Conservation (phyloP, 139 green algal species). For the Auxenochlorella pyrenoidosa region DNA sequence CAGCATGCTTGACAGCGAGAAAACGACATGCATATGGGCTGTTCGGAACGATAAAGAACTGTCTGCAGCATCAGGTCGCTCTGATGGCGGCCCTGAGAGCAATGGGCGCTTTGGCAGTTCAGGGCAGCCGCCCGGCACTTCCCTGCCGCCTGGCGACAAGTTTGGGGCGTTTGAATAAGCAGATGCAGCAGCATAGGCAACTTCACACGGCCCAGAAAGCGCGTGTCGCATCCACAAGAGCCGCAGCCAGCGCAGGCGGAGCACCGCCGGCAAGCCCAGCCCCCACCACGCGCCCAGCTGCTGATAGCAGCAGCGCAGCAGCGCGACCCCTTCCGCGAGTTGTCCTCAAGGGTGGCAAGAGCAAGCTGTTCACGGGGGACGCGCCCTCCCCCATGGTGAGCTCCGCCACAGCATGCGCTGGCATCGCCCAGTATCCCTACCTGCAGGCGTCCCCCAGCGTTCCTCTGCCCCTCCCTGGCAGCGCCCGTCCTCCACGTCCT, state of each 20-base stretch:
- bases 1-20: not conserved
- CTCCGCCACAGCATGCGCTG: no score
- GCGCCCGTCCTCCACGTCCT: not conserved
- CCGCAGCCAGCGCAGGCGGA: not conserved
- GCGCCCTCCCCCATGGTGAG: slow-evolving; percentile 8
- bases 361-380: slow-evolving; percentile 63
- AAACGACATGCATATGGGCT: not conserved
- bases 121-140: not conserved
- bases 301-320: not conserved
- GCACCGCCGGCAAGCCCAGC: no score
- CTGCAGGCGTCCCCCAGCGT: not conserved
- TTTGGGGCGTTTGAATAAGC: not conserved
- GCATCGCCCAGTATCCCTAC: no score
- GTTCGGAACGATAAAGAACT: not conserved
- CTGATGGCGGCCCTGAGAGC: not conserved
- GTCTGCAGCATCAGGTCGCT: not conserved
- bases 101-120: not conserved
- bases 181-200: not conserved
- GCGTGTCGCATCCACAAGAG: not conserved
- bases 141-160: not conserved
- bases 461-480: not conserved
- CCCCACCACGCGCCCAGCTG: not conserved
- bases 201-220: not conserved
- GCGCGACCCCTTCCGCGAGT: slow-evolving; percentile 36
- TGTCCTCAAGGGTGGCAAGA: slow-evolving; percentile 79